Conservation (phyloP, 1,284 basidiomycete genomes). For the Cyathus olla region DNA sequence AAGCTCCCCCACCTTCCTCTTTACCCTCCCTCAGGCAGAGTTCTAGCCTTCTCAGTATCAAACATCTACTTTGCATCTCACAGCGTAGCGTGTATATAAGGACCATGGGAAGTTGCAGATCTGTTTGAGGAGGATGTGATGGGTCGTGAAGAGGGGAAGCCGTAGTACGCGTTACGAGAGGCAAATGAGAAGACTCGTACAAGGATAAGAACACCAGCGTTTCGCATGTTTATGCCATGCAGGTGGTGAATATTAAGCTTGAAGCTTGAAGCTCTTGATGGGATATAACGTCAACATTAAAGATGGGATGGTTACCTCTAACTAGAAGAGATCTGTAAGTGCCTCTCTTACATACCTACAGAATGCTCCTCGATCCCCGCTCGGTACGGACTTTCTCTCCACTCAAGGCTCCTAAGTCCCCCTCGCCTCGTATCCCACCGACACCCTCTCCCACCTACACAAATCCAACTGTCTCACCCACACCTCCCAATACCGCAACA, state of each 20-base stretch:
- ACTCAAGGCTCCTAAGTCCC: not conserved
- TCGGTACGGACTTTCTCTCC: constrained; percentile 15
- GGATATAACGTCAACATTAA: constrained; percentile 94
- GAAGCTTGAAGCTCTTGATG: constrained; percentile 91
- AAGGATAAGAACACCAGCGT: constrained; percentile 87
- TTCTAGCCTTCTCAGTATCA: constrained; percentile 68
- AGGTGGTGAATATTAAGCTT: constrained; percentile 82
- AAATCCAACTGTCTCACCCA: constrained; percentile 56
- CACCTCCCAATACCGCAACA: constrained; percentile 46
- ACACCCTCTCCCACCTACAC: constrained; percentile 9
- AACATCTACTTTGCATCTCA: constrained; percentile 54
- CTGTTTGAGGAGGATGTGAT: constrained; percentile 67
- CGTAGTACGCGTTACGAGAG: constrained; percentile 52
- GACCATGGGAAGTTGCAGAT: constrained; percentile 72
- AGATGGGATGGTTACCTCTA: constrained; percentile 83
- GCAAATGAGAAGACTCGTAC: constrained; percentile 85
- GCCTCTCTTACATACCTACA: constrained; percentile 13
- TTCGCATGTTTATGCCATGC: constrained; percentile 87
- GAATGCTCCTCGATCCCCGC: not conserved
- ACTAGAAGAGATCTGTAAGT: constrained; percentile 67
- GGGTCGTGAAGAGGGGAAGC: constrained; percentile 44
- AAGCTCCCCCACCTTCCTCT: no score
- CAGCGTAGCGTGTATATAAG: constrained; percentile 41
- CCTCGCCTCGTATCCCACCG: not conserved
- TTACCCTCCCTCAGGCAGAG: constrained; percentile 76